Evolutionary conservation across 2,329 filamentous ascomycete species (phyloP), one percentile per base, ranked within the genome.

Genomic region (Apiospora phragmitis): DNA sequence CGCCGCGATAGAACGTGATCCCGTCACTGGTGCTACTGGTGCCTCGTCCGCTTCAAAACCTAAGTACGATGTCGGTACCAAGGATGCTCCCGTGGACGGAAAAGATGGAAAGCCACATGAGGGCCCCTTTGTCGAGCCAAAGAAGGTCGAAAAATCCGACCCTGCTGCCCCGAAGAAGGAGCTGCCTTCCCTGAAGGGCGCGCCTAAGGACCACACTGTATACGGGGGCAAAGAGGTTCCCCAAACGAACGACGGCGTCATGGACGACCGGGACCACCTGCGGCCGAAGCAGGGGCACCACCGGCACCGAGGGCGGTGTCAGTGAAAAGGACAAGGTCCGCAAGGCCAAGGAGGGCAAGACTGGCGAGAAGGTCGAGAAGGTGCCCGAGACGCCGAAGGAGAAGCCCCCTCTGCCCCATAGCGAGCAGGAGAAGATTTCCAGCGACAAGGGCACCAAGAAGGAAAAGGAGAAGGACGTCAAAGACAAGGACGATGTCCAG

Each of bases 101-200:
- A 92, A 93, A 76, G 96, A 98, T 83, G 96, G 96, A 66, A 96
- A 95, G 83, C 96, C 96, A 65, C 95, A 98, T 79, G 90, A 92
- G 26, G 96, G 96, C 1, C 96, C 96, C 7, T 91, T 90, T 78
- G 90, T 95, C 70, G 90, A 91, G 72, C 88, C 85, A 21, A 76
- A 77, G 75, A 81, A 78, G 62, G 81, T 83, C 62, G 81, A 81
- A 67, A 81, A 83, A 68, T 73, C 77, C 26, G 73, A 73, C 35
- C 73, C 78, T 4, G 76, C 77, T 38, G 77, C 81, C 65, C 78
- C 80, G 62, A 77, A 82, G 66, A 77, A 82, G 66, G 79, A 83
- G 35, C 77, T 85, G 21, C 83, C 86, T 1, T 75, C 81, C 8
- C 78, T 87, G 32, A 86, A 87, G 75, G 85, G 86, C 71, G 83